Conservation (phyloP, 805 yeast species). For the Candida anglica region DNA sequence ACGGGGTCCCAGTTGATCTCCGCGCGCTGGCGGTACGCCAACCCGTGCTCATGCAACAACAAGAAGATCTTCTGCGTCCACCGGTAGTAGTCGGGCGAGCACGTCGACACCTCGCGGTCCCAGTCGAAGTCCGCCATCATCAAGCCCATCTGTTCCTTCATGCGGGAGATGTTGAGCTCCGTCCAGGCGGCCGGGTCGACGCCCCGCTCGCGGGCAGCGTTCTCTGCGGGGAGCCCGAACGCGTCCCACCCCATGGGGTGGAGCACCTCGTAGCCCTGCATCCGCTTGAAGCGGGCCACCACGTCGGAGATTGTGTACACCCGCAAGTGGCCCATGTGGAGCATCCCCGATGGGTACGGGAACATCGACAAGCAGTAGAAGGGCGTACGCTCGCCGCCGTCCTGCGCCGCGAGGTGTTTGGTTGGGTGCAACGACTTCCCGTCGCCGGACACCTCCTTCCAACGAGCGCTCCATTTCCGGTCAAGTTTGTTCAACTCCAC, state of each 20-base stretch:
- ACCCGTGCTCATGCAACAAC: conserved; percentile 64
- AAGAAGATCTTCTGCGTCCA: conserved; percentile 90
- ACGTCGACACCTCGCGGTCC: conserved; percentile 86
- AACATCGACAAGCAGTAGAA: conserved; percentile 82
- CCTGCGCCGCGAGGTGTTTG: conserved; percentile 15
- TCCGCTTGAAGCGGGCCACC: conserved; percentile 70
- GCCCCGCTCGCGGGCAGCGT: conserved; percentile 88
- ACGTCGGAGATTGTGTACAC: conserved; percentile 91
- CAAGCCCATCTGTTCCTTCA: conserved; percentile 75
- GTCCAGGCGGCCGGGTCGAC: conserved; percentile 87
- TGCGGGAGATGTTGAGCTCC: conserved; percentile 65
- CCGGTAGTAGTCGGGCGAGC: conserved; percentile 81
- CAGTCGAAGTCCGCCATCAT: conserved; percentile 91
- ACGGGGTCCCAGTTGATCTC: conserved; percentile 98
- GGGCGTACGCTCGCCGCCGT: no score
- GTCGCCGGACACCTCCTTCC: conserved; percentile 37
- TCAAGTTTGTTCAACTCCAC: conserved; percentile 43
- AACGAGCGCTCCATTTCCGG: conserved; percentile 48
- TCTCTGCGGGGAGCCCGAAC: conserved; percentile 96
- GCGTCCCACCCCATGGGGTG: conserved; percentile 99
- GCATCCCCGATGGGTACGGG: conserved; percentile 92
- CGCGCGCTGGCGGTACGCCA: conserved; percentile 83
- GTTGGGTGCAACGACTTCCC: conserved; percentile 34
- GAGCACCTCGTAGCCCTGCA: conserved; percentile 72
- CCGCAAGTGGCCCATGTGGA: conserved; percentile 92